A percentile compares a stretch with the other conserved stretches of the same genome.
Evolutionary conservation across 768 basidiomycete species (phyloP).

Genomic region (Psilocybe tampanensis): DNA sequence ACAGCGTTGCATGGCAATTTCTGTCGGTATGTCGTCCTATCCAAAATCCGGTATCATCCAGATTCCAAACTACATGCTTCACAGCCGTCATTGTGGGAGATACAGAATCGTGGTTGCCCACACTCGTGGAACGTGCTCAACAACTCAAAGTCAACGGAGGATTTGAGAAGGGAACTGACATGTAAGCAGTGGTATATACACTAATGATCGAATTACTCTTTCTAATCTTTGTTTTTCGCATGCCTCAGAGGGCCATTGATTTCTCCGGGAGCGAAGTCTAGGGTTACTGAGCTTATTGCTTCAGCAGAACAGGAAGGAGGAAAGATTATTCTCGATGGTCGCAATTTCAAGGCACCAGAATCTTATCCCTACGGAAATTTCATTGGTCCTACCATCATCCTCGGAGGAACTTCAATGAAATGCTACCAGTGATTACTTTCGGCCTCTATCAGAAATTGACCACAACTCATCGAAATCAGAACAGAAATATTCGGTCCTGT

Average conservation of each 20-base stretch:
- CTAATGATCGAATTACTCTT: too few species aligned
- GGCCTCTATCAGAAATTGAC: not conserved
- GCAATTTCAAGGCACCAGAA: conserved; percentile 61
- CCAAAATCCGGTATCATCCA: not conserved
- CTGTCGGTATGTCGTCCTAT: conserved; percentile 58
- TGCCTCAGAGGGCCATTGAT: conserved; percentile 84
- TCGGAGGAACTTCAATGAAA: conserved; percentile 80
- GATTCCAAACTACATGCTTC: conserved; percentile 1
- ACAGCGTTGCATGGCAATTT: conserved; percentile 96
- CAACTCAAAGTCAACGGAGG: conserved; percentile 86
- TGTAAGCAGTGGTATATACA: conserved; percentile 44
- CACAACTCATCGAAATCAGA: conserved; percentile 38
- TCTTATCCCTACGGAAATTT: conserved; percentile 89
- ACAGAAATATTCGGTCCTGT: conserved; percentile 97
- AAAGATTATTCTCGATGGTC: conserved; percentile 84
- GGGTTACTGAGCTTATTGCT: conserved; percentile 74
- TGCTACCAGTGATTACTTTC: conserved; percentile 75
- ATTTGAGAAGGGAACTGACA: conserved; percentile 83
- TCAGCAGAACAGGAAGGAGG: conserved; percentile 84
- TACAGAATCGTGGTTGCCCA: conserved; percentile 80
- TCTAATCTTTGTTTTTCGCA: not conserved
- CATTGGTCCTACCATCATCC: conserved; percentile 89
- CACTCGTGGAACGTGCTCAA: conserved; percentile 79
- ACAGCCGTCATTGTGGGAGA: conserved; percentile 83
- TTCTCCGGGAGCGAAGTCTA: conserved; percentile 78